phyloP scores from a whole-genome alignment of 2,329 filamentous ascomycete species.

The Oidium heveae region DNA sequence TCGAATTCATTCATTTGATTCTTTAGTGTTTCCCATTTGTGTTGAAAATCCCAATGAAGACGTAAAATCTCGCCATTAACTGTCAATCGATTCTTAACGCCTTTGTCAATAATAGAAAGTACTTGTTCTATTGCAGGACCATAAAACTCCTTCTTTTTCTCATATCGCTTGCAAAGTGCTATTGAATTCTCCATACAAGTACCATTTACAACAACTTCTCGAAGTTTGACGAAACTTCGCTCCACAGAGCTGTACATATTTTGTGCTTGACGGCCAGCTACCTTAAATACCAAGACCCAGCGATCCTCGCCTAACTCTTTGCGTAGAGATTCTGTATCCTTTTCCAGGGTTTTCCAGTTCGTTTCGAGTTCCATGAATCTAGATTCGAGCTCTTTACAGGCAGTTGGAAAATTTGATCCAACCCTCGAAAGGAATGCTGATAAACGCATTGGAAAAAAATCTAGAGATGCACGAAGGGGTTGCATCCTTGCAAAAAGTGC shows the following conservation, averaged over 20 bases:
- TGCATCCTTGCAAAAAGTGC: conserved; percentile 91
- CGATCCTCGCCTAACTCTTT: conserved; percentile 85
- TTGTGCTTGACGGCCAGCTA: conserved; percentile 70
- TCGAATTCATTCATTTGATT: conserved; percentile 58
- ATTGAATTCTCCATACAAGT: conserved; percentile 48
- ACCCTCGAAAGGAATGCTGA: conserved; percentile 66
- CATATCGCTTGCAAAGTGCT: conserved; percentile 60
- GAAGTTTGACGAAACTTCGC: conserved; percentile 59
- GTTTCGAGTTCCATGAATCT: conserved; percentile 49
- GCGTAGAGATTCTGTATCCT: conserved; percentile 68
- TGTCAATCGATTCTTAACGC: conserved; percentile 83
- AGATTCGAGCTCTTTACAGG: conserved; percentile 68
- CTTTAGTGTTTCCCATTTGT: conserved; percentile 56
- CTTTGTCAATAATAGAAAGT: conserved; percentile 76
- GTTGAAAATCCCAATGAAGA: conserved; percentile 61
- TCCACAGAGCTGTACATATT: conserved; percentile 96
- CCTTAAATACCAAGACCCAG: conserved; percentile 88
- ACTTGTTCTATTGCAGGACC: conserved; percentile 81
- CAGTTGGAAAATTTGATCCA: conserved; percentile 58
- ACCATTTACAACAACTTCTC: conserved; percentile 51
- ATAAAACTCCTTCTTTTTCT: conserved; percentile 86
- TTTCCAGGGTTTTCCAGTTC: conserved; percentile 71
- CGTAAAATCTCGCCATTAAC: conserved; percentile 89
- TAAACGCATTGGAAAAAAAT: conserved; percentile 86
- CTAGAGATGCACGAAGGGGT: conserved; percentile 69